Evolutionary conservation across 108 stramenopile genomes (phyloP), one percentile per base, ranked within the genome.

Genomic region (Pseudonitzschia multistriata): DNA sequence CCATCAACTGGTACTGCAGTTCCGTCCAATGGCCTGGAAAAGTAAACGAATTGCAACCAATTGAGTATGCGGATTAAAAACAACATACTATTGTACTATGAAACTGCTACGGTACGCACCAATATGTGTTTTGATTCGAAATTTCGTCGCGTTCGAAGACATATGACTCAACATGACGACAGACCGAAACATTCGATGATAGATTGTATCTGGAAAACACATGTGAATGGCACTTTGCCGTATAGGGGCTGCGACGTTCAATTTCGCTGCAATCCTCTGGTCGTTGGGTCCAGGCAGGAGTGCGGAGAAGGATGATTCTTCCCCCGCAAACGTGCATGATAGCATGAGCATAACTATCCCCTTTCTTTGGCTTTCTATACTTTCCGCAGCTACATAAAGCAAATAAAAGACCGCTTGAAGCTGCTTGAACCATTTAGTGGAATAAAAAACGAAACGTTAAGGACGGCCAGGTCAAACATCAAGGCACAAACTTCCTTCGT

Each of bases 1-100:
- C 35, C 60, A 76, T 49, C 21, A 76, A 35, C 21, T 56, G 29
- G 40, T 66, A 66, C 29, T 57, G 22, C 31, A 60, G 27, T 61
- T 74, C 73, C 25, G 57, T 64, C 0, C 13, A 42, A 45, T 21
- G 27, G 29, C 57, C 69, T 60, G 31, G 13, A n/a, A 30, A 17
- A 14, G 29, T 7, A 59, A 45, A 45, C 1, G 13, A 2, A 13
- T 45, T 45, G 13, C 7, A 45, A 45, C 42, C 8, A 17, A 17
- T 3, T 45, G 5, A 13, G 17, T 45, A 45, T 13, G 17, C 11
- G 42, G 11, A 45, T 8, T n/a, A 10, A 45, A 13, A 17, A 8
- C 42, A 45, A 10, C 5, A 13, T 45, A 45, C n/a, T n/a, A n/a
- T n/a, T n/a, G n/a, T n/a, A n/a, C n/a, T n/a, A n/a, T n/a, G n/a